Evolutionary conservation across 371 early-diverging fungal genomes (phyloP).

Genomic region (Dichotomocladium elegans): DNA sequence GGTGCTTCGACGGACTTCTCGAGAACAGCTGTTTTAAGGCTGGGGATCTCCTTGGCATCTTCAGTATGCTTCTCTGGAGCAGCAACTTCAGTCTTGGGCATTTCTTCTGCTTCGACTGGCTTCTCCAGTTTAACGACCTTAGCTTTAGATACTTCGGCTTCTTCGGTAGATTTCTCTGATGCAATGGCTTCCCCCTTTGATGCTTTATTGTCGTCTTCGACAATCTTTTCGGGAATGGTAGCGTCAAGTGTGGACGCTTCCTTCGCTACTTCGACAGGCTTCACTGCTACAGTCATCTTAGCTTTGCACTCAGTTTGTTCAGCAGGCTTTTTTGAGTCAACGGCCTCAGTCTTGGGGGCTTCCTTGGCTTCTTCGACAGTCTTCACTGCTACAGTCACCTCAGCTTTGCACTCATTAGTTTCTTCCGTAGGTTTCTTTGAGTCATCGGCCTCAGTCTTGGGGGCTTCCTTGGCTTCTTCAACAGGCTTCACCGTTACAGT

Average conservation of each 20-base stretch:
- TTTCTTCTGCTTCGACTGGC: background rate
- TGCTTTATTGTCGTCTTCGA: background rate
- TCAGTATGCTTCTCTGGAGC: too few species aligned
- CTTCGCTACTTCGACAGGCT: background rate
- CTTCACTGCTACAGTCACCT: background rate
- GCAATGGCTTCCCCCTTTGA: background rate
- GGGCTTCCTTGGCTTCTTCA: background rate
- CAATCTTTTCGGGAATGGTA: background rate
- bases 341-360: background rate
- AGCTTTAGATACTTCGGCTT: background rate
- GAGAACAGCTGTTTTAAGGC: too few species aligned
- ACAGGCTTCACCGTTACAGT: background rate
- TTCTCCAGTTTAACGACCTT: background rate
- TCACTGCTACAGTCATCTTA: background rate
- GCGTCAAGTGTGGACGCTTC: background rate
- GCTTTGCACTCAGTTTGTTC: too few species aligned
- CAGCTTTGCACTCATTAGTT: too few species aligned
- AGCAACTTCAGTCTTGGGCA: too few species aligned
- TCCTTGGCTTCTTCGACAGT: background rate
- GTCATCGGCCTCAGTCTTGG: background rate
- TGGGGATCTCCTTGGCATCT: too few species aligned
- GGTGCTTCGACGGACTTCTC: background rate
- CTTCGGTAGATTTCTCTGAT: background rate
- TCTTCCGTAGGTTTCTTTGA: too few species aligned
- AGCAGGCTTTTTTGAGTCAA: too few species aligned